Conservation (phyloP, 495 filamentous ascomycete species). For the Physcia stellaris region DNA sequence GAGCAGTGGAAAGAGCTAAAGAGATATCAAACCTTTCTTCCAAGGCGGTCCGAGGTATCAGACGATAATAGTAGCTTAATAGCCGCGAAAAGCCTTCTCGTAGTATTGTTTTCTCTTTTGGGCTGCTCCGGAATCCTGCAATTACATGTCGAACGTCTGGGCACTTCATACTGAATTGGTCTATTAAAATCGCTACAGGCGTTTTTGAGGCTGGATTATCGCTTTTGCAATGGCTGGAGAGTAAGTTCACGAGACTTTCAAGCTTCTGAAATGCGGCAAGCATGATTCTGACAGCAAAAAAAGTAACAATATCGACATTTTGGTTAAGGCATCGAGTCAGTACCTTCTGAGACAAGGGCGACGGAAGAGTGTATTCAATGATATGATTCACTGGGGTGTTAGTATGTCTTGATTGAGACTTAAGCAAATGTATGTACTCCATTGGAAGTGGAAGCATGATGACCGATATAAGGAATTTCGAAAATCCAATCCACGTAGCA, state of each 20-base stretch:
- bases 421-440: neutral
- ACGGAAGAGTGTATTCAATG: conserved; percentile 78
- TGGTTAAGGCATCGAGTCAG: conserved; percentile 66
- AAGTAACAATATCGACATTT: conserved; percentile 57
- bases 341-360: conserved; percentile 61
- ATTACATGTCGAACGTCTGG: conserved; percentile 69
- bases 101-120: conserved; percentile 55
- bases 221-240: neutral
- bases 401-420: neutral
- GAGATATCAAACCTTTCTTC: conserved; percentile 81
- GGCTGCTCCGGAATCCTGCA: conserved; percentile 47
- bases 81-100: conserved; percentile 64
- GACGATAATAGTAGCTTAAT: conserved; percentile 65
- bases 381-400: conserved; percentile 47
- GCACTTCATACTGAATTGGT: conserved; percentile 64
- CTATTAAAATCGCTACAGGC: conserved; percentile 45
- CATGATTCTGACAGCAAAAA: conserved; percentile 70
- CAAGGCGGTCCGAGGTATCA: conserved; percentile 65
- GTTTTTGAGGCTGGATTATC: conserved; percentile 39
- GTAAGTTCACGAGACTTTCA: conserved; percentile 32
- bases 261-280: conserved; percentile 70
- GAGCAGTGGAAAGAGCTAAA: conserved; percentile 48
- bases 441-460: conserved; percentile 58
- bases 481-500: conserved; percentile 87
- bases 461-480: conserved; percentile 66